Base-by-base conservation (phyloP, 345 rosid species). In the Gossypium sturtianum region DNA sequence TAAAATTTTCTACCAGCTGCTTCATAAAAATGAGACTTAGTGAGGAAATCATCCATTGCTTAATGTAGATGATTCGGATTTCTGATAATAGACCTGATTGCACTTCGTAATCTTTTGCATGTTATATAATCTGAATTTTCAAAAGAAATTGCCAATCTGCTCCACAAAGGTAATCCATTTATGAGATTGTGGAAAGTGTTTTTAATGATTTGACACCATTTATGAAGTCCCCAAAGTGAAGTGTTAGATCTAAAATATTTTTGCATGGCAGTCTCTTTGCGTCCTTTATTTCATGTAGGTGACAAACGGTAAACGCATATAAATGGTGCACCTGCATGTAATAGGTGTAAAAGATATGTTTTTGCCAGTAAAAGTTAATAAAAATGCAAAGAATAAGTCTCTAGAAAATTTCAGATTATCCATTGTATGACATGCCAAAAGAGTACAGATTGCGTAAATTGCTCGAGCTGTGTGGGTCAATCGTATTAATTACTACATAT, bases 221-320 rank as follows among this genome's bases (percentile, higher is more conserved):
- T 76, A 60, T 60, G 43, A 64, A 78, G 34, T 78, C 54, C 44
- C 78, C 48, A 53, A 67, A 41, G 7, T 29, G 3, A 8, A 70
- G 27, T 29, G 12, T 51, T 76, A 47, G 9, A 72, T 25, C 34
- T 75, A 38, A 66, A 65, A 41, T 23, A 15, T 9, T 29, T 80
- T 76, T 59, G 52, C 54, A 23, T 62, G 53, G 41, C 23, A 51
- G 54, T 71, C 56, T 66, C 29, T 66, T 57, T 12, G 3, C 16
- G 74, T 73, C 4, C 15, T 16, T 16, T 66, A 15, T 75, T 77
- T 13, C 72, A 25, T 73, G 80, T 79, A 72, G 41, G 49, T 66
- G 68, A 49, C 45, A 61, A 71, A 53, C n/a, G 63, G 69, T 58
- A 45, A 59, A 65, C 20, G 7, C 62, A 13, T 45, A 38, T 59